Evolutionary conservation across 2,329 filamentous ascomycete genomes (phyloP).

Genomic region (Botrytis aclada): DNA sequence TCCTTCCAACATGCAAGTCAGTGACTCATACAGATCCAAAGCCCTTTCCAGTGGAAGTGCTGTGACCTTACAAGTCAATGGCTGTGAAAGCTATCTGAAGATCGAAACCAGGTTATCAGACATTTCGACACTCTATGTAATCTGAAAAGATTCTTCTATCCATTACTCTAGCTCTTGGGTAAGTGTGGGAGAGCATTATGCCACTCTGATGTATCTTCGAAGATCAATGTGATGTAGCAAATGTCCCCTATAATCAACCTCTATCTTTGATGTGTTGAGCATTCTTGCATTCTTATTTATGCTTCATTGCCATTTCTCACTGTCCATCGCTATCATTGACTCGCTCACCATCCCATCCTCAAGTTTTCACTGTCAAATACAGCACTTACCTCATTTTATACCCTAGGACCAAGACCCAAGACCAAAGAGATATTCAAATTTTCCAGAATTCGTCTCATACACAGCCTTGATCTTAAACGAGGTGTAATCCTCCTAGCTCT

Average conservation of each 20-base stretch:
- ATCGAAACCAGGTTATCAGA: background rate
- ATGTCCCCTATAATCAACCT: no score
- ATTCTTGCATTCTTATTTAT: no score
- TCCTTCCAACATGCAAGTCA: background rate
- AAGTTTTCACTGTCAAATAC: background rate
- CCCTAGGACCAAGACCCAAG: no score
- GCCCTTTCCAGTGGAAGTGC: background rate
- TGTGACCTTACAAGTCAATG: accelerated
- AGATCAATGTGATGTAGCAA: background rate
- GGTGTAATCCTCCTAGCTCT: background rate
- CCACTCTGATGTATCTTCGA: background rate
- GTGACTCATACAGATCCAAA: no score
- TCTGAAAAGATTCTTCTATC: no score
- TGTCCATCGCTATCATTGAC: accelerated
- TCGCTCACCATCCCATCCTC: background rate
- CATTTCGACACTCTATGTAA: no score
- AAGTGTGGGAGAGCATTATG: background rate
- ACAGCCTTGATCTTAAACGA: background rate
- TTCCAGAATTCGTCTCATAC: background rate
- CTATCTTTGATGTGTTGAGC: no score
- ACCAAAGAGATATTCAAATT: background rate
- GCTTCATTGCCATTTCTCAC: background rate
- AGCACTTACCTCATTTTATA: background rate
- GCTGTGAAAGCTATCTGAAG: background rate
- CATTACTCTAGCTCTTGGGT: no score